Evolutionary conservation across 306 rosid species (phyloP), one percentile per base, ranked within the genome.

Genomic region (Vachellia collinsii): DNA sequence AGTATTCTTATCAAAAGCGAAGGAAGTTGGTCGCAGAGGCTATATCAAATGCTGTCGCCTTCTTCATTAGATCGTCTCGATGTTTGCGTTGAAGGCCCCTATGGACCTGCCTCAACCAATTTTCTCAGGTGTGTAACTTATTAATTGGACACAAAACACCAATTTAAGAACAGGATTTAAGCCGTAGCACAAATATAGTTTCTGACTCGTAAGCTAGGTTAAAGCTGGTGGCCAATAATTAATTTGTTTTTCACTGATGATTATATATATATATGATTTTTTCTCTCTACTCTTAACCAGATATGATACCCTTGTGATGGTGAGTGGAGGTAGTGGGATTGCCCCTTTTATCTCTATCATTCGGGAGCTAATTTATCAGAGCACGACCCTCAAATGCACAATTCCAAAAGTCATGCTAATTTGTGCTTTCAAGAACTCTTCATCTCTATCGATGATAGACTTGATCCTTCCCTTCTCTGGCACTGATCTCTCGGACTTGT

Each of bases 241-340:
- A 29, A 29, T 29, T 29, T 29, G 34, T 29, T 1, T 29, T 29
- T 29, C 34, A 29, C 34, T 29, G 34, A 29, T 29, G 34, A 29
- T 2, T 29, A 29, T 29, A 29, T 29, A 29, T 29, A 2, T 29
- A 29, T 29, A 29, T 38, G 42, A 41, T 41, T 41, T 6, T 41
- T 29, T 29, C n/a, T 29, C 34, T n/a, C 34, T 29, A 29, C 34
- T 29, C 34, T 41, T 6, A 41, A 41, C 3, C 39, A 90, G 97
- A 84, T 82, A 87, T 80, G 90, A 91, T 63, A 80, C 82, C 0
- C 87, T 93, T 17, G 88, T 88, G 79, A 86, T 93, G 92, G 86
- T 93, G 72, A 83, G 92, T 76, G 94, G 94, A 86, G 97, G 97
- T 78, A 89, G 94, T 56, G 97, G 97, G 11, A 90, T 93, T 16